Evolutionary conservation across 768 basidiomycete species (phyloP), one percentile per base, ranked within the genome.

Genomic region (Xerocomus brunneocitrinus): DNA sequence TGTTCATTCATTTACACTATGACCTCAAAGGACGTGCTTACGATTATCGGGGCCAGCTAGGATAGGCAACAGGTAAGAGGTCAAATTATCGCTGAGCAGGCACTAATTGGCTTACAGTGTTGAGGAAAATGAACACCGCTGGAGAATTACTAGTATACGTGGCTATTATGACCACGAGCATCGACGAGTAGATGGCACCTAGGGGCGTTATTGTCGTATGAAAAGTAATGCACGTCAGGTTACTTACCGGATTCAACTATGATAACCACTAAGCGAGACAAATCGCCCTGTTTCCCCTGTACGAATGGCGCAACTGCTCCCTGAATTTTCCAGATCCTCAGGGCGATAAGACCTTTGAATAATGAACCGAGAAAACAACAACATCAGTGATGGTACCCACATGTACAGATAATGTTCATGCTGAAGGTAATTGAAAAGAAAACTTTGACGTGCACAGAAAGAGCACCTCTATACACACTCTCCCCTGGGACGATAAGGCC

Each of bases 31-130:
- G 25, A n/a, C n/a, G 8, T 45, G 38, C 60, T 61, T 31, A 61
- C 60, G n/a, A 61, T 58, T 27, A 61, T 53, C 10, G 60, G 59
- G n/a, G 52, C 42, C 34, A 55, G 43, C 60, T 61, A 30, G 27
- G 31, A 45, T 16, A 8, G 41, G 13, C 19, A 5, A 24, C 1
- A 30, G 22, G 25, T 35, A 40, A 49, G 36, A 22, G 31, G 16
- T 13, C 7, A 42, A 2, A 14, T 9, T 13, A 12, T 32, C 36
- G 24, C 36, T 14, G 24, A 31, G 31, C 5, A 9, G 25, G 14
- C 32, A 28, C 32, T 0, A 10, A 9, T 6, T 13, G 19, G 28
- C 60, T 52, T 40, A 61, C 60, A n/a, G 40, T 44, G 41, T 61
- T 61, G 38, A 61, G 48, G 46, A 62, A 49, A 30, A 59, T 62